phyloP scores from a whole-genome alignment of 805 yeast genomes.

The Saturnispora saitoi region DNA sequence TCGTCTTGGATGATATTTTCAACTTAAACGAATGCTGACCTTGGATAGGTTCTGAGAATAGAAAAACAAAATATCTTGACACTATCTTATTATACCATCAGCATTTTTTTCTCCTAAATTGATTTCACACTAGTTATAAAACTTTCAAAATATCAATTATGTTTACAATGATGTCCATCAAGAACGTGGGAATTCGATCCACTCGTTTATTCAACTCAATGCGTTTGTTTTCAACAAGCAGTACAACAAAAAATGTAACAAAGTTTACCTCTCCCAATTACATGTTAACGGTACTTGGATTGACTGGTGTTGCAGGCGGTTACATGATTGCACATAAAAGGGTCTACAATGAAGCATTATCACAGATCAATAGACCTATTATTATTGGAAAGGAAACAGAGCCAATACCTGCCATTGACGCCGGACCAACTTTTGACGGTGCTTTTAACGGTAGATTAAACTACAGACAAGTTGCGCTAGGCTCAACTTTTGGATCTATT shows the following conservation, averaged over 20 bases:
- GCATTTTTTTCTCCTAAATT: not conserved
- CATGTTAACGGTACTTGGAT: constrained; percentile 16
- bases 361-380: constrained; percentile 4
- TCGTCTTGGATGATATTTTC: too few species aligned
- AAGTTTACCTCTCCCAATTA: constrained; percentile 9
- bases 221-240: not conserved
- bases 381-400: constrained; percentile 3
- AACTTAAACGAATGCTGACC: too few species aligned
- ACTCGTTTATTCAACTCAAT: not conserved
- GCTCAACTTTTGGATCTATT: constrained; percentile 52
- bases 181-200: not conserved
- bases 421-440: constrained; percentile 24
- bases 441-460: constrained; percentile 41
- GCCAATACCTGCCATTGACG: not conserved
- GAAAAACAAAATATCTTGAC: too few species aligned
- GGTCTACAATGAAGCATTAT: constrained; percentile 15
- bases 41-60: too few species aligned
- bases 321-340: constrained; percentile 16
- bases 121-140: not conserved
- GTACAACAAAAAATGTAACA: not conserved
- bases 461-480: constrained; percentile 55
- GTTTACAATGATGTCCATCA: not conserved
- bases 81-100: not conserved
- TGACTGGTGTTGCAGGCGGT: constrained; percentile 16
- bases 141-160: not conserved